Evolutionary conservation across 1,284 basidiomycete species (phyloP).

Genomic region (Austroboletus niveus): DNA sequence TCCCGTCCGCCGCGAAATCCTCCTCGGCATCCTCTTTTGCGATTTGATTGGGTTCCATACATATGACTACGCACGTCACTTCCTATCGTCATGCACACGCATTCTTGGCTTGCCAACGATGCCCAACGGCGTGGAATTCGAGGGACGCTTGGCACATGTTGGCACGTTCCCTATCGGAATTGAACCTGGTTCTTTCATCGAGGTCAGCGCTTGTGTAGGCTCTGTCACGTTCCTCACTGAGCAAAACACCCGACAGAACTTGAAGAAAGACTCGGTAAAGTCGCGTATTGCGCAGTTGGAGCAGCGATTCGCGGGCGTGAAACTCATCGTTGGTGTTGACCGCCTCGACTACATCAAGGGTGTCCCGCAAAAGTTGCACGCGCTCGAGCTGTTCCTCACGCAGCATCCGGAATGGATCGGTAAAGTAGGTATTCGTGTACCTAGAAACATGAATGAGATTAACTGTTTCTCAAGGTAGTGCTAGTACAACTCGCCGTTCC

Average conservation of each 20-base stretch:
- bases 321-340: slow-evolving; percentile 98
- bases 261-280: slow-evolving; percentile 77
- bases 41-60: slow-evolving; percentile 99
- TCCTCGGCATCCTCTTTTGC: slow-evolving; percentile 93
- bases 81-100: slow-evolving; percentile 96
- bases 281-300: slow-evolving; percentile 81
- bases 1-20: slow-evolving; percentile 94
- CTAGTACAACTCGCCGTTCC: slow-evolving; percentile 97
- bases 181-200: slow-evolving; percentile 89
- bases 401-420: slow-evolving; percentile 99
- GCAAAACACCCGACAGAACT: slow-evolving; percentile 46
- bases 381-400: slow-evolving; percentile 92
- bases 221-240: slow-evolving; percentile 3
- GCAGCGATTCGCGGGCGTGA: slow-evolving; percentile 90
- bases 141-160: slow-evolving; percentile 92
- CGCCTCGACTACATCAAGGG: slow-evolving; percentile 99
- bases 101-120: slow-evolving; percentile 95
- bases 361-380: slow-evolving; percentile 97
- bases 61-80: slow-evolving; percentile 99
- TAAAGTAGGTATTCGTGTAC: slow-evolving; percentile 52
- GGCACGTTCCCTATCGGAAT: slow-evolving; percentile 99
- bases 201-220: slow-evolving; percentile 43
- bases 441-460: not conserved
- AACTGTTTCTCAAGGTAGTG: slow-evolving; percentile 64
- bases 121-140: slow-evolving; percentile 97